Conservation (phyloP, 176 grass and related monocot genomes). For the Aegilops speltoides region DNA sequence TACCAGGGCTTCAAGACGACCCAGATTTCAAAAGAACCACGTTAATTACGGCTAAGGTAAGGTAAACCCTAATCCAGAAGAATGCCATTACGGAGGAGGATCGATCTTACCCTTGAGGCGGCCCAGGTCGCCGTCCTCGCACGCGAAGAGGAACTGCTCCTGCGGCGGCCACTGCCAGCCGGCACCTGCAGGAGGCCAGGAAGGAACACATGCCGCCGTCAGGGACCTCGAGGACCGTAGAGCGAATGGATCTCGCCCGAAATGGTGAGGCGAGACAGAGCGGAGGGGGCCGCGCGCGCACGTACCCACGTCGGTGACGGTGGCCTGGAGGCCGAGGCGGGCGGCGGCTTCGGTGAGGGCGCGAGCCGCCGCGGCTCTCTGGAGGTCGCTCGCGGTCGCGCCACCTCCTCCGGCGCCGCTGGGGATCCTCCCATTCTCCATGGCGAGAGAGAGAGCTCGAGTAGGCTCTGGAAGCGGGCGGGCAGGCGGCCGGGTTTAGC, state of each 20-base stretch:
- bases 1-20: not conserved
- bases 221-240: too few relatives aligned
- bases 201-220: not conserved
- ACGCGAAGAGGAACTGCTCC: conserved; percentile 7
- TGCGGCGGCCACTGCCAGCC: not conserved
- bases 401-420: not conserved
- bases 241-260: not conserved
- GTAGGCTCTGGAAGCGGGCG: not conserved
- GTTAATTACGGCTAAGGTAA: not conserved
- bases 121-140: not conserved
- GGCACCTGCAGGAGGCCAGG: too few relatives aligned
- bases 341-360: not conserved
- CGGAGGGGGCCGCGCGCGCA: not conserved
- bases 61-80: not conserved
- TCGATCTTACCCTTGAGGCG: conserved; percentile 25
- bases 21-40: not conserved
- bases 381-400: not conserved
- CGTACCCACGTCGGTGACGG: conserved; percentile 14
- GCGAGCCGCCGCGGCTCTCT: not conserved
- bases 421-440: not conserved
- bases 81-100: not conserved
- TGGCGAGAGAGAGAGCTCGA: not conserved
- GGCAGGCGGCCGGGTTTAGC: not conserved
- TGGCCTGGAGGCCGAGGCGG: not conserved
- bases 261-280: not conserved